Percentiles rank a stretch among this genome's conserved stretches.
phyloP scores from a whole-genome alignment of 2,329 filamentous ascomycete genomes.

The Aschersonia sp. region DNA sequence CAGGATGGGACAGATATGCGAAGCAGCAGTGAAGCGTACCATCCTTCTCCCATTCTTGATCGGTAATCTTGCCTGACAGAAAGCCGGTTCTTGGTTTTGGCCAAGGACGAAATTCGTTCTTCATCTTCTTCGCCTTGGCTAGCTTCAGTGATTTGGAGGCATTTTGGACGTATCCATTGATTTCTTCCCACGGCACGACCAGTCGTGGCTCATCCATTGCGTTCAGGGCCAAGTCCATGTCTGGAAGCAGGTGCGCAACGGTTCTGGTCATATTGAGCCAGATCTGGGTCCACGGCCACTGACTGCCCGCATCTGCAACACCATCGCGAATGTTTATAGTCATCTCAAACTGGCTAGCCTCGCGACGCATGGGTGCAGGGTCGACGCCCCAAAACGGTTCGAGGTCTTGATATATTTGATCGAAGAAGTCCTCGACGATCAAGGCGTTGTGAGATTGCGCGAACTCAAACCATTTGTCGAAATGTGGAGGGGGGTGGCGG shows the following conservation, averaged over 20 bases:
- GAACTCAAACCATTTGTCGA: conserved; percentile 45
- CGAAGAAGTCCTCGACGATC: conserved; percentile 49
- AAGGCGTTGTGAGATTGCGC: conserved; percentile 36
- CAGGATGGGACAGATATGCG: no score
- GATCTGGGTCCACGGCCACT: conserved; percentile 44
- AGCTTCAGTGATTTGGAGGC: conserved; percentile 34
- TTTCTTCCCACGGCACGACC: conserved; percentile 48
- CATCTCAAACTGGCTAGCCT: conserved; percentile 43
- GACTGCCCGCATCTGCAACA: conserved; percentile 33
- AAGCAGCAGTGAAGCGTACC: conserved; percentile 19
- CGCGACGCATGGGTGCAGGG: conserved; percentile 31
- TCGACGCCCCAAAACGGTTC: conserved; percentile 42
- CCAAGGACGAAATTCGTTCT: conserved; percentile 27
- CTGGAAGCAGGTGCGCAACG: conserved; percentile 42
- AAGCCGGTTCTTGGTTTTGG: conserved; percentile 22
- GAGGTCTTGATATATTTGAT: conserved; percentile 48
- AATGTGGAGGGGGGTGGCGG: conserved; percentile 48
- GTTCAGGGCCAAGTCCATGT: conserved; percentile 55
- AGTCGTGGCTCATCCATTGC: conserved; percentile 53
- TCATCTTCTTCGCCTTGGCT: conserved; percentile 26
- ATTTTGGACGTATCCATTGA: conserved; percentile 36
- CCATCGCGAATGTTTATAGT: conserved; percentile 42
- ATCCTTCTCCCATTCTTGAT: conserved; percentile 36
- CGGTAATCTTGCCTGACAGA: conserved; percentile 16
- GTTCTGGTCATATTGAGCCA: conserved; percentile 39